Conservation (phyloP, 257 asterid genomes). For the Jaltomata sinuosa region DNA sequence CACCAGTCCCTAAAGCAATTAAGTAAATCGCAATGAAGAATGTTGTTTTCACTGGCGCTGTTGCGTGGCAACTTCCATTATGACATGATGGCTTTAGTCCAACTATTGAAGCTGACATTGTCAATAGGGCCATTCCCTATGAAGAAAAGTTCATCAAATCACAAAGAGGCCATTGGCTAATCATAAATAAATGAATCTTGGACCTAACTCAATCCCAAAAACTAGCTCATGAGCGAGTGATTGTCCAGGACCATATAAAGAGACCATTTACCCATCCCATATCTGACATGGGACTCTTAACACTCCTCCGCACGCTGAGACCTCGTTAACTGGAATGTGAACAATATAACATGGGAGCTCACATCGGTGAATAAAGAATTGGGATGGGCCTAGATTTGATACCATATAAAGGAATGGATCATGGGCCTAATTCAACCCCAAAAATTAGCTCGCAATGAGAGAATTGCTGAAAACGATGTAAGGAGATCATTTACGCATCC, state of each 20-base stretch:
- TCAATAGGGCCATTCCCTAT: constrained; percentile 71
- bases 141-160: neutral
- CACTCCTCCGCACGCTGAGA: neutral
- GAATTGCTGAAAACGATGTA: neutral
- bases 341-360: too few relatives aligned
- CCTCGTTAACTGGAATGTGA: neutral
- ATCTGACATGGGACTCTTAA: neutral
- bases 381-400: neutral
- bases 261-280: neutral
- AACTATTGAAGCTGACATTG: constrained; percentile 49
- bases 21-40: neutral
- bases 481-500: neutral
- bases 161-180: neutral
- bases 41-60: neutral
- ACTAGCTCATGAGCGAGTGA: too few relatives aligned
- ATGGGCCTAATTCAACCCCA: neutral
- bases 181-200: neutral
- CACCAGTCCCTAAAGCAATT: neutral
- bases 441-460: neutral
- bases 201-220: neutral
- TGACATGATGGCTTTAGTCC: constrained; percentile 53
- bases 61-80: constrained; percentile 36
- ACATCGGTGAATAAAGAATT: neutral
- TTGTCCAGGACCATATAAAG: too few relatives aligned
- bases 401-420: neutral